Evolutionary conservation across 2,329 filamentous ascomycete genomes (phyloP), one percentile per base, ranked within the genome.

Genomic region (Chrysoporthe deuterocubensis): DNA sequence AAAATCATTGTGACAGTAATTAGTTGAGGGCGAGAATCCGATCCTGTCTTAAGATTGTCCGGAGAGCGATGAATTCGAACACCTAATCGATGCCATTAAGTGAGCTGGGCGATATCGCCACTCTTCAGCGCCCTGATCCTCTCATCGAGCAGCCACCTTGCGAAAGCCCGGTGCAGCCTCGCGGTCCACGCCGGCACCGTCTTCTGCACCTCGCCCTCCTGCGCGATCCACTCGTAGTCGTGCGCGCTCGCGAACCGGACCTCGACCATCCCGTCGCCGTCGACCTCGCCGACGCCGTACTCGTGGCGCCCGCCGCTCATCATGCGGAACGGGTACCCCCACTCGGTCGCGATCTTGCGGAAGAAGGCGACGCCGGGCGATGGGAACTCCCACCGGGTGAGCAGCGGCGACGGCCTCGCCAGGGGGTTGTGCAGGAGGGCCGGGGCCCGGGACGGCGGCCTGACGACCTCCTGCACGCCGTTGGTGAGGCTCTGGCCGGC

Each of bases 251-350:
- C 65, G 14, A 67, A 67, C 16, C 65, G 54, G 34, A 67, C 59
- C 60, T 63, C 60, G 16, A 62, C 43, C 43, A 50, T 64, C 4
- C 65, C 65, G 3, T 64, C 26, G 2, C 26, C 14, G 37, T 57
- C 44, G 13, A 52, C 65, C 2, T 59, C 60, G 5, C 65, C 65
- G 14, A 67, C 44, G 32, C 60, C 37, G 42, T 56, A 54, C 37
- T 67, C 65, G 21, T 67, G 65, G 8, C 65, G 65, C 3, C 65
- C 65, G 4, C 65, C 65, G 14, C 65, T 67, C 65, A 67, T 67
- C 32, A 64, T 58, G 0, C 65, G 60, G 52, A 64, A 67, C 3
- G 60, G 65, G 11, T 67, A 67, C 4, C 65, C 65, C 60, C 65
- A 67, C n/a, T 58, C 65, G 8, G 65, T 18, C 13, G 65, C 65